phyloP scores from a whole-genome alignment of 331 rosid species.

The Quercus lobata region DNA sequence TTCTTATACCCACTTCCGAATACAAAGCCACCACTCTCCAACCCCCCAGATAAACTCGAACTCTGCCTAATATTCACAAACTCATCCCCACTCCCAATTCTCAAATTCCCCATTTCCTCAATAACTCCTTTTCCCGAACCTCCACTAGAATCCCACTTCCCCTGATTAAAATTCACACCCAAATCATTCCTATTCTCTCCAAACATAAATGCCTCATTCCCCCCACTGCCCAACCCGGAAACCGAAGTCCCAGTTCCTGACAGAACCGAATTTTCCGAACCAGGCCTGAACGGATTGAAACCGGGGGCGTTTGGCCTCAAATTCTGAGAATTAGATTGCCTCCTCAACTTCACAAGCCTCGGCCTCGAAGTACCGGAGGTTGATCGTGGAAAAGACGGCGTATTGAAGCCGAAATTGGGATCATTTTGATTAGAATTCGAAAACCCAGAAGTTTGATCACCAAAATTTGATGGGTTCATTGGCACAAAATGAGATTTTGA shows the following conservation, averaged over 20 bases:
- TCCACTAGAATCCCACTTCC: slow-evolving; percentile 4
- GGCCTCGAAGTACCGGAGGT: slow-evolving; percentile 56
- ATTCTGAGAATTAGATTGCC: slow-evolving; percentile 43
- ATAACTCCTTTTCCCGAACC: slow-evolving; percentile 26
- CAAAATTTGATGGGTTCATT: slow-evolving; percentile 49
- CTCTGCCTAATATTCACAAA: slow-evolving; percentile 21
- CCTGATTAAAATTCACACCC: background rate
- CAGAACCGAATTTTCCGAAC: background rate
- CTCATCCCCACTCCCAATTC: slow-evolving; percentile 38
- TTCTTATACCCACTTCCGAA: slow-evolving; percentile 9
- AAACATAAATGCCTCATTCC: slow-evolving; percentile 33
- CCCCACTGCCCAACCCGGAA: slow-evolving; percentile 23
- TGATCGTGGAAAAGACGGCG: slow-evolving; percentile 38
- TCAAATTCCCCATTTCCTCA: slow-evolving; percentile 51
- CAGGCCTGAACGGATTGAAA: slow-evolving; percentile 47
- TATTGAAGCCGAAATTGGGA: slow-evolving; percentile 37
- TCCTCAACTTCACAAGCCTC: slow-evolving; percentile 56
- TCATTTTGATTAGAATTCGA: slow-evolving; percentile 32
- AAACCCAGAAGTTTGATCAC: slow-evolving; percentile 33
- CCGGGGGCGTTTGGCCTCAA: slow-evolving; percentile 27
- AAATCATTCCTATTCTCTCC: slow-evolving; percentile 29
- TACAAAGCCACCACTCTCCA: slow-evolving; percentile 10
- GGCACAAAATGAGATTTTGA: slow-evolving; percentile 15
- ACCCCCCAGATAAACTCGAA: slow-evolving; percentile 2
- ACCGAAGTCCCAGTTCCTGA: slow-evolving; percentile 16